Evolutionary conservation across 176 grass and related monocot genomes (phyloP), one percentile per base, ranked within the genome.

Genomic region (Lolium rigidum): DNA sequence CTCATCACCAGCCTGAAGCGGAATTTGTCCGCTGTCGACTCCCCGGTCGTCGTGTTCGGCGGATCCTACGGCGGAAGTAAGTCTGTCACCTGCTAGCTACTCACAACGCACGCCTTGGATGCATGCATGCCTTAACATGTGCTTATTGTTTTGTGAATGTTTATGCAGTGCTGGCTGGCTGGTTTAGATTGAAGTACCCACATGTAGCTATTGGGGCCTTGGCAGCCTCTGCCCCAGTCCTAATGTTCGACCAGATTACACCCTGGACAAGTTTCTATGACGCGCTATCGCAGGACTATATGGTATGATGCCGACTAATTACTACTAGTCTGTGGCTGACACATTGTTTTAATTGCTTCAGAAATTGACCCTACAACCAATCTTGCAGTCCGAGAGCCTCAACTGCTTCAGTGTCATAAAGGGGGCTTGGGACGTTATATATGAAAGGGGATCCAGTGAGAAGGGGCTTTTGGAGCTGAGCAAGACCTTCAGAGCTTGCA

Each of bases 151-250:
- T 41, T 41, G 39, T 41, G 39, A 41, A 4, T 41, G 39, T 41
- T 4, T 41, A 4, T 68, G 68, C 7, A 93, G 93, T 95, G 95
- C 21, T 98, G 70, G 91, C 95, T 62, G 86, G 93, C 10, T 98
- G 95, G 95, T 95, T 98, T 91, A 91, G 95, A 77, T 77, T 98
- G 9, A 98, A 98, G 80, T 98, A 98, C 80, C 95, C 95, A 28
- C 95, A 95, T 68, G 79, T 98, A 4, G 21, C 95, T 47, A 86
- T 95, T 87, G 95, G 95, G 6, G 93, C 93, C 16, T 1, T 98
- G 28, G 87, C 95, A 24, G 92, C 95, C 28, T 98, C 91, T 26
- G 89, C 95, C 17, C 93, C 93, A 14, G 89, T 98, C 77, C 77
- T 95, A 54, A 76, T 93, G 79, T 98, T 98, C 28, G 91, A 98